A percentile compares a stretch with the other conserved stretches of the same genome.
Evolutionary conservation across 345 rosid genomes (phyloP).

Genomic region (Eucalyptus paniculata): DNA sequence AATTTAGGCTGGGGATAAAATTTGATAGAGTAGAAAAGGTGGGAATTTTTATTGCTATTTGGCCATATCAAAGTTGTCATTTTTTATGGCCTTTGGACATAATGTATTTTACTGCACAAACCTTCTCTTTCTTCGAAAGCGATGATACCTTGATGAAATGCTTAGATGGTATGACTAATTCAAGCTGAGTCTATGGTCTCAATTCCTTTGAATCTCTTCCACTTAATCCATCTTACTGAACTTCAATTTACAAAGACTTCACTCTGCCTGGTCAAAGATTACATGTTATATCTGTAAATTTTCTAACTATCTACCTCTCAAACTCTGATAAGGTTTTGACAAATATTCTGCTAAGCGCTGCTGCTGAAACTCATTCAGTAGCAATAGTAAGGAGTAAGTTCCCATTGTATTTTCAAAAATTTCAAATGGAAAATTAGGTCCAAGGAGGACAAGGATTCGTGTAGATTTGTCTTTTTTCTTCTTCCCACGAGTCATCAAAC

Average conservation of each 20-base stretch:
- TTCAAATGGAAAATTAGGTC: neutral
- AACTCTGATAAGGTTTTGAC: neutral
- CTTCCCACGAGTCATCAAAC: neutral
- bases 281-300: neutral
- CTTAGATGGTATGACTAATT: neutral
- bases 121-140: neutral
- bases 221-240: neutral
- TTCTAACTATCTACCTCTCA: neutral
- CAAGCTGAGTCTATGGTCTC: neutral
- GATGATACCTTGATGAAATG: neutral
- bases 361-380: neutral
- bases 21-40: neutral
- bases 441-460: neutral
- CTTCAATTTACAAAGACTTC: neutral
- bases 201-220: neutral
- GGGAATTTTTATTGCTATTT: neutral
- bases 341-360: neutral
- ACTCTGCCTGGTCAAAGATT: neutral
- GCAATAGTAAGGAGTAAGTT: neutral
- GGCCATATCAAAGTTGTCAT: neutral
- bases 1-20: neutral
- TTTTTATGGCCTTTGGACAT: neutral
- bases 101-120: neutral
- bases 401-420: neutral
- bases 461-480: neutral